phyloP scores from a whole-genome alignment of 2,329 filamentous ascomycete genomes.

The Beauveria sp. region DNA sequence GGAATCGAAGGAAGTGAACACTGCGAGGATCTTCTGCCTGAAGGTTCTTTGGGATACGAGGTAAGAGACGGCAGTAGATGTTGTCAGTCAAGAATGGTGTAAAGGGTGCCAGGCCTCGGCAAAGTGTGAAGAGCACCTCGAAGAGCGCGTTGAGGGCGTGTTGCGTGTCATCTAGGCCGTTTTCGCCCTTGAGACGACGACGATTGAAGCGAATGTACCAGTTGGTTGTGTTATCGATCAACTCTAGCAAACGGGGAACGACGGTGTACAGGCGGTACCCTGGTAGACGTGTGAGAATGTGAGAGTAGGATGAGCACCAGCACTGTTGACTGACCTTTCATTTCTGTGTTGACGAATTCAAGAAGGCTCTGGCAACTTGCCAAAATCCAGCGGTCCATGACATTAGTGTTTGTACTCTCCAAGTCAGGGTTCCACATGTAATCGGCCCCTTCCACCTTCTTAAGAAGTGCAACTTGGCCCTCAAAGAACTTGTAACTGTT shows the following conservation, averaged over 20 bases:
- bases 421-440: constrained; percentile 72
- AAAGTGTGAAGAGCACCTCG: constrained; percentile 84
- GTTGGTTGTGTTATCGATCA: constrained; percentile 95
- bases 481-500: constrained; percentile 97
- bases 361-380: constrained; percentile 87
- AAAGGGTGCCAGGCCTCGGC: constrained; percentile 84
- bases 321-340: constrained; percentile 53
- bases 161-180: constrained; percentile 75
- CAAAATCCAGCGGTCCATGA: constrained; percentile 95
- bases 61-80: constrained; percentile 79
- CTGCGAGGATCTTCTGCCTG: constrained; percentile 68
- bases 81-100: constrained; percentile 93
- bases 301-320: not conserved
- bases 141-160: constrained; percentile 92
- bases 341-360: constrained; percentile 87
- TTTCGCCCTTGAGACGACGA: constrained; percentile 82
- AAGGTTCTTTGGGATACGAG: constrained; percentile 68
- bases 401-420: constrained; percentile 72
- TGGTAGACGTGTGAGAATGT: constrained; percentile 15
- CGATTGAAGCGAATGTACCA: constrained; percentile 98
- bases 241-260: constrained; percentile 70
- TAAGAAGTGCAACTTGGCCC: constrained; percentile 74
- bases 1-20: constrained; percentile 89
- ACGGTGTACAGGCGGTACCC: constrained; percentile 83
- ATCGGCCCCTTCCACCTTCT: constrained; percentile 73